Evolutionary conservation across 2,329 filamentous ascomycete species (phyloP), one percentile per base, ranked within the genome.

Genomic region (Colletotrichum eleusines): DNA sequence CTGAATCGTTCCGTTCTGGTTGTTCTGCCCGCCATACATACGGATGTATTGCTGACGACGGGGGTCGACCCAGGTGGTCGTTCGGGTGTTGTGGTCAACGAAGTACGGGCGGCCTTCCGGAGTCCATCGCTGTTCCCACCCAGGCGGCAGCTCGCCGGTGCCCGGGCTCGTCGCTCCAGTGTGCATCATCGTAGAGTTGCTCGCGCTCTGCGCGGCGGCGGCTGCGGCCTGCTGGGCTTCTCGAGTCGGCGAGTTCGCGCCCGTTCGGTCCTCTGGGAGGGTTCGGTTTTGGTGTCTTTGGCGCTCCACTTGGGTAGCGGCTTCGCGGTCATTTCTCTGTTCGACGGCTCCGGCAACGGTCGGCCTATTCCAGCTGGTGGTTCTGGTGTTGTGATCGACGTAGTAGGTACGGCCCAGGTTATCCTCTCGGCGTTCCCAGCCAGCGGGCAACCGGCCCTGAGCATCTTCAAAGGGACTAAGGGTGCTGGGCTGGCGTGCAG

Each of bases 21-120:
- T 93, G 81, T 94, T 96, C 76, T 95, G 93, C 2, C 95, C 95
- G 40, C 89, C 89, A 79, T 99, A 99, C 93, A 98, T 98, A 70
- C 96, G 89, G 72, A 99, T 98, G 82, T 98, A 99, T 81, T 99
- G 96, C 82, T 98, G 96, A 73, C 96, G 91, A 76, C 96, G 91
- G 38, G 96, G 96, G 80, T 99, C 96, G 20, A 99, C 96, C 96
- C 96, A 99, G 0, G 96, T 98, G 0, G 96, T 99, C 1, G 96
- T 98, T 74, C 96, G 90, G 12, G 96, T 98, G 80, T 98, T 99
- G 82, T 99, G 96, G 80, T 99, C 96, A 60, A 99, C 96, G 81
- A 98, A 99, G 82, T 99, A 99, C 11, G 95, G 89, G 61, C 96
- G 90, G 35, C 95, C 95, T 85, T 99, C 96, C 0, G 96, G 95